Conservation (phyloP, 192 early-diverging fungal species). For the Coemansia sp. region DNA sequence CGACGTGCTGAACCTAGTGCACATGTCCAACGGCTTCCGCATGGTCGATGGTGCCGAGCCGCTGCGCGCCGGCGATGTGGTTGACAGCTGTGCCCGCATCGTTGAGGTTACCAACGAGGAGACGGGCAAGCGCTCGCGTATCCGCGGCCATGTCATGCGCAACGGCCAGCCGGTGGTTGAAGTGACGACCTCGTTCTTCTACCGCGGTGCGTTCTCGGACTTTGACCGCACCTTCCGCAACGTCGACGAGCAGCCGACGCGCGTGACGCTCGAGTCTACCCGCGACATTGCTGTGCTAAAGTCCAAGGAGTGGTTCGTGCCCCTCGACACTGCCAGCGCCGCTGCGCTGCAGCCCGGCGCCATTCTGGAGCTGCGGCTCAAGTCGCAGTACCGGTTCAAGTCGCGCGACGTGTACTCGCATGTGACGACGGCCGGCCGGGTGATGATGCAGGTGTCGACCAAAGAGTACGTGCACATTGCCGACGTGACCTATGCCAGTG, state of each 20-base stretch:
- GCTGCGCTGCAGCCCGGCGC: conserved; percentile 56
- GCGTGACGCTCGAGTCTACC: conserved; percentile 63
- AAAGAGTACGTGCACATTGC: conserved; percentile 82
- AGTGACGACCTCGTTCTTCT: conserved; percentile 86
- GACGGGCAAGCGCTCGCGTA: conserved; percentile 86
- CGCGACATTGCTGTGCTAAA: conserved; percentile 88
- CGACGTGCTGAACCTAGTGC: conserved; percentile 85
- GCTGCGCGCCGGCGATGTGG: conserved; percentile 73
- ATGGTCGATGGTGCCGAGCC: conserved; percentile 67
- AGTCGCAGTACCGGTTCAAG: conserved; percentile 45
- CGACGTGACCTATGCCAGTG: conserved; percentile 67
- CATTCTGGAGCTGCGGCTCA: conserved; percentile 48
- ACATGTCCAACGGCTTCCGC: conserved; percentile 91
- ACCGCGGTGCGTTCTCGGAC: conserved; percentile 84
- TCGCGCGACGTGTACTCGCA: conserved; percentile 56
- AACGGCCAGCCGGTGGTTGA: conserved; percentile 74
- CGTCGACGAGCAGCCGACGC: conserved; percentile 73
- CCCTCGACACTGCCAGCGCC: conserved; percentile 8
- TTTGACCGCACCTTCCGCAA: conserved; percentile 84
- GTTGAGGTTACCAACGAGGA: conserved; percentile 84
- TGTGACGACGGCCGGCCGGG: conserved; percentile 67
- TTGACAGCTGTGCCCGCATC: conserved; percentile 76
- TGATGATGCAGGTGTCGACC: conserved; percentile 72
- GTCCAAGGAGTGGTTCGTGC: conserved; percentile 83
- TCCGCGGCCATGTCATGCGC: conserved; percentile 73